These are phyloP conservation scores for Vaccinium vitisidaea DNA, from an alignment of 148 eudicot species.

Conservation along the genomic window DNA sequence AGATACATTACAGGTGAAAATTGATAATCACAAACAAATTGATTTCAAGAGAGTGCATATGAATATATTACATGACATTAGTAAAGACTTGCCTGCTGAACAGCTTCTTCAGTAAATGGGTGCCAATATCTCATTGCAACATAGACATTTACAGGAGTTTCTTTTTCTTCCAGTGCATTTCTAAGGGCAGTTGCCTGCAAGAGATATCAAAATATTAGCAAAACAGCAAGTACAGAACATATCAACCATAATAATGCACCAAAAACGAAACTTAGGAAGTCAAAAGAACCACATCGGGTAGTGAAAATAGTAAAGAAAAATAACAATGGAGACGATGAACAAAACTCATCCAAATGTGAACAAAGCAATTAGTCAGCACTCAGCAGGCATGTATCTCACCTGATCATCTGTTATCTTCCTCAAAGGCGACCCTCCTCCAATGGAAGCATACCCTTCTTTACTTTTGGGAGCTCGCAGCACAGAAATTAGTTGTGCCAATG, in stretches of 20 bases:
- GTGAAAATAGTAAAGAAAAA: not conserved
- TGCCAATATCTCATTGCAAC: conserved; percentile 99
- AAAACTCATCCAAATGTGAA: not conserved
- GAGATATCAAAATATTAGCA: conserved; percentile 10
- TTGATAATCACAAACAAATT: not conserved
- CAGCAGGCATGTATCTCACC: conserved; percentile 32
- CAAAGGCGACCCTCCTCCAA: conserved; percentile 97
- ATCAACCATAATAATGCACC: not conserved
- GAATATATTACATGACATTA: not conserved
- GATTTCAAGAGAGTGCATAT: not conserved
- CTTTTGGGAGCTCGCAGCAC: conserved; percentile 86
- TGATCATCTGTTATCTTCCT: conserved; percentile 93
- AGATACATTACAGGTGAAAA: not conserved
- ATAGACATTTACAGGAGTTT: conserved; percentile 68
- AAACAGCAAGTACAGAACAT: not conserved
- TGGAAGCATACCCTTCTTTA: conserved; percentile 95
- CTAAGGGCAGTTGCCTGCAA: conserved; percentile 77
- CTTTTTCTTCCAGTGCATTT: conserved; percentile 64
- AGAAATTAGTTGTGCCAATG: conserved; percentile 86
- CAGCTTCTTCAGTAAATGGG: conserved; percentile 97
- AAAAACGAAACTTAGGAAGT: not conserved
- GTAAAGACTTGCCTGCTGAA: conserved; percentile 55
- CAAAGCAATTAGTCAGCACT: not conserved
- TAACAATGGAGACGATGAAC: not conserved
- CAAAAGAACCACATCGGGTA: not conserved